Base-by-base conservation (phyloP, 352 stramenopile species). In the Aphanomyces stellatus region DNA sequence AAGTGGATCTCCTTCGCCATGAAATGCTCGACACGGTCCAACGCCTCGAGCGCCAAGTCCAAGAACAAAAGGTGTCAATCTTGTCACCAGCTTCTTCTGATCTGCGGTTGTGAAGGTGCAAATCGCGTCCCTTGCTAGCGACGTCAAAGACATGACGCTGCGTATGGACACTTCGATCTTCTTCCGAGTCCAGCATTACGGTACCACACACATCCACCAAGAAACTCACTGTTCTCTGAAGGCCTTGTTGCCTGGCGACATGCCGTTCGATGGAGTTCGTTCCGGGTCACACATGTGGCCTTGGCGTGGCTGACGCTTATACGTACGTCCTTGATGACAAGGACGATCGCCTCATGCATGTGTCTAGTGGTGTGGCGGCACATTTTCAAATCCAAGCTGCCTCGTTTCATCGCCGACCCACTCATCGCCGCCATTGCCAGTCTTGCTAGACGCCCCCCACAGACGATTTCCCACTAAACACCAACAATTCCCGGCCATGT, bases 341-440 rank as follows among this genome's bases (percentile, higher is more conserved):
- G n/a, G n/a, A n/a, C n/a, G n/a, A 2, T 2, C n/a, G 37, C 25
- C 28, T 25, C 15, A 64, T 33, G 1, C 11, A 37, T 28, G 30
- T 67, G 60, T 25, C 51, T 41, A 67, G 60, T 67, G 5, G 60
- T 67, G 7, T 67, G 60, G 60, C 60, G 60, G 4, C 15, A 59
- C 19, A 4, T 67, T 3, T 48, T 67, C 7, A 24, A 67, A 10
- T 27, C 40, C 8, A 48, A 49, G 8, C 43, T 67, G 10, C 60
- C 60, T 17, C 60, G 60, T 10, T 40, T 30, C 13, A 31, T 67
- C 15, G 60, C 60, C 5, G 60, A 67, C 33, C n/a, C 60, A n/a
- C 35, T 67, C 13, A 67, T 67, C 33, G 43, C 40, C n/a, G 28
- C 33, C 30, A 67, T 67, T n/a, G 51, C 60, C 3, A 19, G 57